phyloP scores from a whole-genome alignment of 2,329 filamentous ascomycete species.

The Myriosclerotinia duriaeana region DNA sequence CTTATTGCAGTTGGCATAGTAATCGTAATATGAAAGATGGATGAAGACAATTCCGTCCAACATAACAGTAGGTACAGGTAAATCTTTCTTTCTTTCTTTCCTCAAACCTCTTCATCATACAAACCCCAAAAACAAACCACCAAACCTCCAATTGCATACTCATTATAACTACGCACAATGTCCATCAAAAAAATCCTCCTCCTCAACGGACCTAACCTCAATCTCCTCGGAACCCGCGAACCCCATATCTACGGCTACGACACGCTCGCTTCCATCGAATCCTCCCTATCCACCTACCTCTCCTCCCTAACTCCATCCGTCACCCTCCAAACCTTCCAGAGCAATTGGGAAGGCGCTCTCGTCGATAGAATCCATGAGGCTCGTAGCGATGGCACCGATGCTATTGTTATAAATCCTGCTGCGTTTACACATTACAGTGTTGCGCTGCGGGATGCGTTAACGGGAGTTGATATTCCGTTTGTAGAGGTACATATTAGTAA shows the following conservation, averaged over 20 bases:
- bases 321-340: constrained; percentile 63
- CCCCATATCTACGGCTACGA: constrained; percentile 70
- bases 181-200: constrained; percentile 56
- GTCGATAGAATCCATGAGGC: constrained; percentile 58
- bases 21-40: not conserved
- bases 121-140: not conserved
- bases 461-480: constrained; percentile 69
- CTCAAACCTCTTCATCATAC: not conserved
- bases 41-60: constrained; percentile 17
- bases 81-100: not conserved
- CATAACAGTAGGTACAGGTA: not conserved
- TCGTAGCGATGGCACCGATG: constrained; percentile 55
- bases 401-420: constrained; percentile 73
- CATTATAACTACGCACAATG: constrained; percentile 32
- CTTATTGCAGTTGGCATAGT: not conserved
- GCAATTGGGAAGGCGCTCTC: constrained; percentile 67
- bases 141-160: not conserved
- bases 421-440: constrained; percentile 76
- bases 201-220: constrained; percentile 81
- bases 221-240: constrained; percentile 73
- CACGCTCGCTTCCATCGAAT: constrained; percentile 61
- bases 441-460: constrained; percentile 70
- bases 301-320: constrained; percentile 35
- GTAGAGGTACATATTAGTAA: constrained; percentile 77
- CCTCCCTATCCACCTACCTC: constrained; percentile 29